Percentiles rank a stretch among this genome's conserved stretches.
Evolutionary conservation across 1,284 basidiomycete genomes (phyloP).

Genomic region (Ganoderma boninense): DNA sequence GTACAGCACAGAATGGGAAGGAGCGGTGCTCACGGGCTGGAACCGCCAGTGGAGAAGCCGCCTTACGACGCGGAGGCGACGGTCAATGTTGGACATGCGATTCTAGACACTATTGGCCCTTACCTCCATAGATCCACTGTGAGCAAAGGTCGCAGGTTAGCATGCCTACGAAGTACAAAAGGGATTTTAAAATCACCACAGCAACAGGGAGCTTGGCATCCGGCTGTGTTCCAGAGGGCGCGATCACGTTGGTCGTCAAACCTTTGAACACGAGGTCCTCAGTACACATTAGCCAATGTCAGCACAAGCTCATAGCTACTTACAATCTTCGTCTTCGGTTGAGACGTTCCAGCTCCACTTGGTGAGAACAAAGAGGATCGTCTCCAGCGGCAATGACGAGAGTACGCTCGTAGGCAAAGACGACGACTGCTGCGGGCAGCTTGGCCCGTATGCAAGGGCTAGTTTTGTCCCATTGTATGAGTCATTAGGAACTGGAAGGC

Average conservation of each 20-base stretch:
- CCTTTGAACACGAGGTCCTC: conserved; percentile 43
- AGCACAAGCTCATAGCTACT: not conserved
- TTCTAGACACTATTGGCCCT: no score
- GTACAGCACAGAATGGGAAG: conserved; percentile 10
- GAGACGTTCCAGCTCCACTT: conserved; percentile 30
- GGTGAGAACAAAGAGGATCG: conserved; percentile 22
- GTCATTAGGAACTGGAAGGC: conserved; percentile 52
- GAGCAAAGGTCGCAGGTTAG: not conserved
- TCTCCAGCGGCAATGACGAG: conserved; percentile 24
- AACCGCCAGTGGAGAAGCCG: conserved; percentile 1
- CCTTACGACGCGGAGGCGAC: not conserved
- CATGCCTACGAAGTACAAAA: not conserved
- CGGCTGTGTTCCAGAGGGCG: conserved; percentile 46
- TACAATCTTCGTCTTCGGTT: conserved; percentile 33
- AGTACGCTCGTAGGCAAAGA: not conserved
- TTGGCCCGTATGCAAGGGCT: conserved; percentile 53
- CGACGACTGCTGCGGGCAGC: conserved; percentile 57
- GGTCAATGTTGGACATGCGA: not conserved
- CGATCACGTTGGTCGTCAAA: conserved; percentile 57
- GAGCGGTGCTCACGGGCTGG: conserved; percentile 15
- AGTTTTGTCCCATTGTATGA: conserved; percentile 50
- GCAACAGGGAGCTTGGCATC: conserved; percentile 60
- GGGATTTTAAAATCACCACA: conserved; percentile 47
- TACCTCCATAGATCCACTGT: conserved; percentile 63
- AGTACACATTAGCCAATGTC: not conserved